Base-by-base conservation (phyloP, 768 basidiomycete species). In the Psilocybe sp. region DNA sequence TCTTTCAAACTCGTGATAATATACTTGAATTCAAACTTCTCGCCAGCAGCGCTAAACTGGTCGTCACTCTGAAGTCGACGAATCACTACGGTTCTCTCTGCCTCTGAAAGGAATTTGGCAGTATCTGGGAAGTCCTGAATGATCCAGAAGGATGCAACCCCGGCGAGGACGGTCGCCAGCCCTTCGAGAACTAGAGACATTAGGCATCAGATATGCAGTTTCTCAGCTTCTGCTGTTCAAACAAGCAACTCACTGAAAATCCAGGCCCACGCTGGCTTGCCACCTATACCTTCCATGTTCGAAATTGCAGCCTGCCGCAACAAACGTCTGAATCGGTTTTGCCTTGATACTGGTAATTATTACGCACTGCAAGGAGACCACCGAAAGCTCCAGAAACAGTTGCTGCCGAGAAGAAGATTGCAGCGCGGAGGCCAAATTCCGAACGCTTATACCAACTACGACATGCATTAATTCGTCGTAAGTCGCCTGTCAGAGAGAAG, bases 101-200 rank as follows among this genome's bases (percentile, higher is more conserved):
- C 76, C 56, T 87, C 84, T n/a, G 75, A 77, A 5, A 92, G 72
- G 70, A 90, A 91, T 55, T 77, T 85, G 20, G 88, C 89, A 1
- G 81, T 87, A 57, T 91, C 87, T 3, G 89, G 89, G 67, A 91
- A 92, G 62, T 91, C 89, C 58, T 89, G 82, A 51, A 91, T 80
- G 60, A 91, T 80, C 76, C 79, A 91, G 69, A 82, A 90, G 1
- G 87, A 89, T 9, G 72, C 63, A 18, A 64, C 62, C 8, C 84
- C 86, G 5, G 84, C 85, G n/a, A 88, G 13, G 19, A 89, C 73
- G 1, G 89, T 89, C 12, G 69, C 70, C 33, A 89, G 67, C 15
- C 87, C 88, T 60, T 88, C 84, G 11, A 89, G 53, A 48, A 88
- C 74, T 70, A 49, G 36, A 13, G 14, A 42, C 12, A 13, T 28